Conservation (phyloP, 192 early-diverging fungal genomes). For the Blastocladiella britannica region DNA sequence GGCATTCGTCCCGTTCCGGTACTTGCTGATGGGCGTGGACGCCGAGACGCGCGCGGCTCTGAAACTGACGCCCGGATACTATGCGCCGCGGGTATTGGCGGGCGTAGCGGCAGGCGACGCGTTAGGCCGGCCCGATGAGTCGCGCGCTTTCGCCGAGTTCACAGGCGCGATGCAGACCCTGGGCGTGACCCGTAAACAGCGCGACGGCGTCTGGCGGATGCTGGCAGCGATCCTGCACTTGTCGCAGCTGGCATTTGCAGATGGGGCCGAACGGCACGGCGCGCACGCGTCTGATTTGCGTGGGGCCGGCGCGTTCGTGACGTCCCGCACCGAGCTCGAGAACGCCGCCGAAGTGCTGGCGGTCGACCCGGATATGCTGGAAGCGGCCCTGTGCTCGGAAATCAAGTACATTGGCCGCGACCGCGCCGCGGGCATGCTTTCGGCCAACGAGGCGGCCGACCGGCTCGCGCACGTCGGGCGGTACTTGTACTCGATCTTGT, state of each 20-base stretch:
- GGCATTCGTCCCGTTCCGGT: not conserved
- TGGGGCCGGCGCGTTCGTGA: conserved; percentile 55
- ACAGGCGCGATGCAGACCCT: conserved; percentile 63
- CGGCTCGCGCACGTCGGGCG: conserved; percentile 53
- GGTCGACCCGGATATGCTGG: conserved; percentile 42
- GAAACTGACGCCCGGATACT: not conserved
- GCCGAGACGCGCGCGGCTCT: not conserved
- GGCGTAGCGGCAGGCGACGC: too few species aligned
- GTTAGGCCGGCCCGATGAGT: conserved; percentile 12
- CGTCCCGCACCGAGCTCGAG: conserved; percentile 52
- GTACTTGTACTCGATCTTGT: conserved; percentile 61
- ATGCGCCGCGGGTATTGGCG: not conserved
- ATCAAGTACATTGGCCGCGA: conserved; percentile 67
- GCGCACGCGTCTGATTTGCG: conserved; percentile 30
- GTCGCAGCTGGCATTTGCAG: conserved; percentile 63
- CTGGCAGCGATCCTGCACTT: conserved; percentile 69
- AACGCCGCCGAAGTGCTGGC: conserved; percentile 65
- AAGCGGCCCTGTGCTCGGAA: conserved; percentile 57
- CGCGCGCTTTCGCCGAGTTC: conserved; percentile 37
- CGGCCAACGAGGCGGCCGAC: conserved; percentile 39
- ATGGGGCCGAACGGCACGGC: conserved; percentile 11
- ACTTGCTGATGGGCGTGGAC: not conserved
- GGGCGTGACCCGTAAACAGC: conserved; percentile 57
- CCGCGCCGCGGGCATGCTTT: conserved; percentile 59
- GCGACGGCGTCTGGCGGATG: conserved; percentile 61